Conservation (phyloP, 306 rosid species). For the Amphicarpaea edgeworthii region DNA sequence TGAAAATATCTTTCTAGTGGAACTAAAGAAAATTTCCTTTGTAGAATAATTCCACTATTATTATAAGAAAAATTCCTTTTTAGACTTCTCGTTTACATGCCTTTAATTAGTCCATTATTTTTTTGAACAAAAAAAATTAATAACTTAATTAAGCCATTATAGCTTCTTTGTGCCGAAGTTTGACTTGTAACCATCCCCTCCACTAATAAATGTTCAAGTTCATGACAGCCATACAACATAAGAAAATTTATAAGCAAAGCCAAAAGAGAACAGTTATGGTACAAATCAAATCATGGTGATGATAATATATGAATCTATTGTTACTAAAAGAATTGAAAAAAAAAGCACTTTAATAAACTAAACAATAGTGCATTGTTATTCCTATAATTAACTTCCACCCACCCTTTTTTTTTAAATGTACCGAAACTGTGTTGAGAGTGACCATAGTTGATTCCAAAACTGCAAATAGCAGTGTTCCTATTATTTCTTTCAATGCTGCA, state of each 20-base stretch:
- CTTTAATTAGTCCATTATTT: not conserved
- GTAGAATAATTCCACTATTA: not conserved
- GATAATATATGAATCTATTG: not conserved
- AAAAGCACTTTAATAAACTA: too few relatives aligned
- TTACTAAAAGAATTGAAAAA: too few relatives aligned
- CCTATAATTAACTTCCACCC: too few relatives aligned
- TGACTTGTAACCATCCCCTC: not conserved
- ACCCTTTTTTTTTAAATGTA: not conserved
- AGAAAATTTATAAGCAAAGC: not conserved
- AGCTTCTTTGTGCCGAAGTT: not conserved
- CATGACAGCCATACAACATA: too few relatives aligned
- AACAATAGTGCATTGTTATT: too few relatives aligned
- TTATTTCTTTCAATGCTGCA: too few relatives aligned
- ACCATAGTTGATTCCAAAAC: not conserved
- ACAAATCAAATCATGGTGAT: not conserved
- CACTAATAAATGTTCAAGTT: not conserved
- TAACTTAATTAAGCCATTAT: not conserved
- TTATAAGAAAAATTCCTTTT: not conserved
- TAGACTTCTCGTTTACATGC: not conserved
- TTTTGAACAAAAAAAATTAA: not conserved
- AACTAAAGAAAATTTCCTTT: not conserved
- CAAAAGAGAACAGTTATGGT: not conserved
- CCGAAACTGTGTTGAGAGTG: not conserved
- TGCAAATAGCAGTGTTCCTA: not conserved
- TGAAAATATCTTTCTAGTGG: not conserved